Evolutionary conservation across 1,139 yeast genomes (phyloP), one percentile per base, ranked within the genome.

Genomic region (Kodamaea anthophila): DNA sequence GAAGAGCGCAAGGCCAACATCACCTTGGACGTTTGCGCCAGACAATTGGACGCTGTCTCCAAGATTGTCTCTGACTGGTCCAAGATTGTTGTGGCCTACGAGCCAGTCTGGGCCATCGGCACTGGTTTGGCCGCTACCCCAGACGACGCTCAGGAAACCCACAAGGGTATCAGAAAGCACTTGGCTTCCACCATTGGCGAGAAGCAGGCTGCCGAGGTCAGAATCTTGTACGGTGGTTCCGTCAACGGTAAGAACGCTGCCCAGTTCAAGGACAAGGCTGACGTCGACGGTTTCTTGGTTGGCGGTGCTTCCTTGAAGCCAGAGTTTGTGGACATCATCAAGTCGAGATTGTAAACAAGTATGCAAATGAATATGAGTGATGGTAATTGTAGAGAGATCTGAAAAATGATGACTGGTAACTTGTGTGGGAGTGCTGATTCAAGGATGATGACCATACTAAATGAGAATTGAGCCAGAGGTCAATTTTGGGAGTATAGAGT

Each of bases 21-120:
- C 62, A 91, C 98, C 51, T 73, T 88, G 53, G 74, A 78, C 16
- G 94, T 93, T 40, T 82, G 85, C 61, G 77, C 85, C 56, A 77
- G 84, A 68, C 97, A 91, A 75, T 74, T 91, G 59, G 75, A 78
- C 46, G 96, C 97, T 42, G 96, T 82, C 40, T 67, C 84, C 52
- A 83, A 77, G 58, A 70, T 80, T 46, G 80, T 88, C 42, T 62
- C 73, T 50, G 97, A 88, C 77, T 91, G 98, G 98, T 55, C 81
- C 44, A 74, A 84, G 63, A 72, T 91, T 49, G 98, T 91, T 44
- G 70, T 93, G 61, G 99, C 98, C 55, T 93, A 93, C 70, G 98
- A 91, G 71, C 99, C 99, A 51, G 96, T 91, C 49, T 91, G 98
- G 98, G 99, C 99, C 49, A 91, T 91, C 54, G 99, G 99, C 62